These are phyloP conservation scores for Nakazawaea molendinolei DNA, from an alignment of 805 yeast species.

Conservation along the genomic window DNA sequence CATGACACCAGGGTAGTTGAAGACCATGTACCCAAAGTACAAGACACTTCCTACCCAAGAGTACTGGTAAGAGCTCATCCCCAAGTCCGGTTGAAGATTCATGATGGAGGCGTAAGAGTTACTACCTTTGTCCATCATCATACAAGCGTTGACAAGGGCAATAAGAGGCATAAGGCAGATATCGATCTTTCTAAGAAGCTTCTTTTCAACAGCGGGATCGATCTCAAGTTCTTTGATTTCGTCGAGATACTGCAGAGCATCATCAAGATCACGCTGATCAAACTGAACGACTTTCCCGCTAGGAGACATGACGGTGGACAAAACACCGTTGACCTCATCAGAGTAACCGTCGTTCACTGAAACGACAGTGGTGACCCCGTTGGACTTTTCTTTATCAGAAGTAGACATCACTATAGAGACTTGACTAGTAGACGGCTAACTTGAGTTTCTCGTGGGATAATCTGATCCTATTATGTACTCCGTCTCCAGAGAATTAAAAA, in stretches of 20 bases:
- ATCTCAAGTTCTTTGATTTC: conserved; percentile 15
- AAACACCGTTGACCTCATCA: not conserved
- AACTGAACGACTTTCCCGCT: conserved; percentile 16
- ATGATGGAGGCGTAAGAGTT: conserved; percentile 31
- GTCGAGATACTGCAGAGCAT: conserved; percentile 30
- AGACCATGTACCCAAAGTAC: conserved; percentile 40
- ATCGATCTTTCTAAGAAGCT: conserved; percentile 33
- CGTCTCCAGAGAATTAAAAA: too few species aligned
- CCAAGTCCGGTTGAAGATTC: conserved; percentile 29
- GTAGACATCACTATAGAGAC: too few species aligned
- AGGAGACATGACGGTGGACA: conserved; percentile 19
- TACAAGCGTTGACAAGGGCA: conserved; percentile 26
- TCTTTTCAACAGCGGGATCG: conserved; percentile 23
- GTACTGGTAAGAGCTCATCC: conserved; percentile 31
- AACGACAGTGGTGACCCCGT: too few species aligned
- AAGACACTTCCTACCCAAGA: conserved; percentile 40
- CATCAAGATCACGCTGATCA: conserved; percentile 30
- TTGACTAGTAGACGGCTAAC: too few species aligned
- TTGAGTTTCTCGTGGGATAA: too few species aligned
- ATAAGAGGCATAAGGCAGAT: conserved; percentile 29
- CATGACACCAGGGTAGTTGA: conserved; percentile 36
- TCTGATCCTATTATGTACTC: too few species aligned
- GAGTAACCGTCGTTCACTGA: not conserved
- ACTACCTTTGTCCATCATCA: conserved; percentile 34
- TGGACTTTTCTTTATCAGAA: too few species aligned